These are phyloP conservation scores for Exutisphaerella laricina DNA, from an alignment of 2,329 filamentous ascomycete species.

Conservation along the genomic window DNA sequence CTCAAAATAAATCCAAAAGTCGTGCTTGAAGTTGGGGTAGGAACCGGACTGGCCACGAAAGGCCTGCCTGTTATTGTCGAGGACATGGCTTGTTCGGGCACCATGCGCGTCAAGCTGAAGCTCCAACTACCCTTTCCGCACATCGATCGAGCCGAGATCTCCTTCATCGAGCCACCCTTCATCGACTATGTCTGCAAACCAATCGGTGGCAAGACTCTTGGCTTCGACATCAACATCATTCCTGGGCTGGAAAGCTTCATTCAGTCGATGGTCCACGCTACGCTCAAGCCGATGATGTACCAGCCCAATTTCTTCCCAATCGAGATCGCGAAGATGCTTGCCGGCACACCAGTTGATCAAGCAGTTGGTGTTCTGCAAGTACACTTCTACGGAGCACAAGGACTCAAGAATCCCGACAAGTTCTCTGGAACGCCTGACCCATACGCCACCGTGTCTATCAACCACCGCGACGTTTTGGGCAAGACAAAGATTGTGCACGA, in stretches of 20 bases:
- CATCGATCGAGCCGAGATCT: slow-evolving; percentile 90
- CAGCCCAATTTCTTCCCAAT: slow-evolving; percentile 96
- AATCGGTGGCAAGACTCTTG: slow-evolving; percentile 87
- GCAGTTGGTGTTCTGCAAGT: slow-evolving; percentile 91
- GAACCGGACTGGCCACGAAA: slow-evolving; percentile 95
- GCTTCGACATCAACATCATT: slow-evolving; percentile 99
- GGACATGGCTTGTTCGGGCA: slow-evolving; percentile 90
- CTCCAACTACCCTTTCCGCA: slow-evolving; percentile 94
- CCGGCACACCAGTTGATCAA: slow-evolving; percentile 88
- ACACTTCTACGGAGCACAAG: slow-evolving; percentile 83
- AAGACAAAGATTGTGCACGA: slow-evolving; percentile 85
- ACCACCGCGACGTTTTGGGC: slow-evolving; percentile 72
- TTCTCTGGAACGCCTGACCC: slow-evolving; percentile 90
- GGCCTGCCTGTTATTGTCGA: slow-evolving; percentile 96
- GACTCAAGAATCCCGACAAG: slow-evolving; percentile 91
- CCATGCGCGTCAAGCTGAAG: slow-evolving; percentile 98
- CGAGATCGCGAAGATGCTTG: slow-evolving; percentile 96
- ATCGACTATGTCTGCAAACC: slow-evolving; percentile 99
- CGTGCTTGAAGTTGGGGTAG: slow-evolving; percentile 87
- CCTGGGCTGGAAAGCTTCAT: slow-evolving; percentile 92
- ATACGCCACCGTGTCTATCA: slow-evolving; percentile 79
- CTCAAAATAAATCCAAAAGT: slow-evolving; percentile 97
- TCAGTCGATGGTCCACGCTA: slow-evolving; percentile 90
- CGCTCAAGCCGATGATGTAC: slow-evolving; percentile 96
- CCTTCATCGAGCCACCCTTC: slow-evolving; percentile 79